A percentile compares a stretch with the other conserved stretches of the same genome.
Evolutionary conservation across 257 asterid species (phyloP).

Genomic region (Solanum arcanum): DNA sequence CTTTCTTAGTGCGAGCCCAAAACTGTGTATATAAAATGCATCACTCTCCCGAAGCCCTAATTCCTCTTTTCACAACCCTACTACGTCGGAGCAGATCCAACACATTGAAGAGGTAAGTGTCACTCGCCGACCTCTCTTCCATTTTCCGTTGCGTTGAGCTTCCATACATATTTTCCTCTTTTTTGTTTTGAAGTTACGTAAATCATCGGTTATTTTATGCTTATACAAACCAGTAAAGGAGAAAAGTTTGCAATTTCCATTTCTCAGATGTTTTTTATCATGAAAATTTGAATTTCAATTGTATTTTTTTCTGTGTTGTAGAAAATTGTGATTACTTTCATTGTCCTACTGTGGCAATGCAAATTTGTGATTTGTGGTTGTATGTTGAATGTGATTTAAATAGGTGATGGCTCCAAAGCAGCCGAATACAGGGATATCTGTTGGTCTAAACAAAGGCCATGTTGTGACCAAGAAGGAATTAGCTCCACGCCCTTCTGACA

Average conservation of each 20-base stretch:
- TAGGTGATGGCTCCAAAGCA: conserved; percentile 40
- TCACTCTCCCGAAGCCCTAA: neutral
- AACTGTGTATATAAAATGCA: neutral
- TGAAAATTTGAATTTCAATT: neutral
- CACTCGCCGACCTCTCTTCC: neutral
- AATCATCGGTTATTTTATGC: neutral
- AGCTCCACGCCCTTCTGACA: conserved; percentile 38
- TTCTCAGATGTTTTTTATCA: neutral
- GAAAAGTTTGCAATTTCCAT: neutral
- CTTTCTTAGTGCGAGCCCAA: neutral
- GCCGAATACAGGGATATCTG: conserved; percentile 34
- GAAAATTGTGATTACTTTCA: neutral
- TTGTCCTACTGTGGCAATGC: neutral
- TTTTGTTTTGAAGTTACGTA: neutral
- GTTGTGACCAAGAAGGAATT: conserved; percentile 34
- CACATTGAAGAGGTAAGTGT: neutral
- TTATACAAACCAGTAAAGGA: neutral
- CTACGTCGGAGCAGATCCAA: neutral
- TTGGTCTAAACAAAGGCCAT: conserved; percentile 44
- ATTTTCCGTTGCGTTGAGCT: neutral
- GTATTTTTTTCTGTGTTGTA: neutral
- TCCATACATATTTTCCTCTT: neutral
- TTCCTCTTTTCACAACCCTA: neutral
- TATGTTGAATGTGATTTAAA: neutral
- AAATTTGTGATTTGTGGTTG: neutral